Base-by-base conservation (phyloP, 306 rosid species). In the Glycine latifolia region DNA sequence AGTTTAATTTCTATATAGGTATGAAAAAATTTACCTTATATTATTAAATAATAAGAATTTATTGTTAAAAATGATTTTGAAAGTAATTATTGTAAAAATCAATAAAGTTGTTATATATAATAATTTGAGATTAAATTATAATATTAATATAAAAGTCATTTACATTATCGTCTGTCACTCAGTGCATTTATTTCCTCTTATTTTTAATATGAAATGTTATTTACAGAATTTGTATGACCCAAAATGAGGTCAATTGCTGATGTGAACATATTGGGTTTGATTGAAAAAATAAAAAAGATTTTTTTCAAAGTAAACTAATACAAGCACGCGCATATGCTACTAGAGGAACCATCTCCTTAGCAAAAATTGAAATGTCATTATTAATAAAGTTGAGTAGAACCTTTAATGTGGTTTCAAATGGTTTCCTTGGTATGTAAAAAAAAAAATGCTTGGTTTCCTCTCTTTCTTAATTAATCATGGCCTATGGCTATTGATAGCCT, bases 401-500 rank as follows among this genome's bases (percentile, higher is more conserved):
- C 53, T 67, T 8, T 43, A 65, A n/a, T 33, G 67, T 26, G 16
- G 15, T 10, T 15, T 15, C 69, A 33, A 62, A 10, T 13, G 16
- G 69, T 63, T 63, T 63, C 17, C 69, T 62, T 33, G 47, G 10
- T 13, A 37, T 37, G 41, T 37, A 37, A 2, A 0, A 37, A 35
- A 37, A 37, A 37, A 33, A 62, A 10, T 37, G 44, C 69, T 62
- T 33, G 47, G 10, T 13, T n/a, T 3, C 26, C 5, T 43, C 35
- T 67, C 73, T 44, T 16, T 44, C 35, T 46, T 46, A 46, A 46
- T 44, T 16, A 68, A 73, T 16, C 50, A 3, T 55, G 53, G 37
- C 39, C 16, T 41, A 56, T 6, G 67, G 52, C 62, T 47, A 48
- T 47, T 17, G 55, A 69, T 48, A 12, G 59, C 75, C 75, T 70